Evolutionary conservation across 2,329 filamentous ascomycete genomes (phyloP), one percentile per base, ranked within the genome.

Genomic region (Acrocalymma vagum): DNA sequence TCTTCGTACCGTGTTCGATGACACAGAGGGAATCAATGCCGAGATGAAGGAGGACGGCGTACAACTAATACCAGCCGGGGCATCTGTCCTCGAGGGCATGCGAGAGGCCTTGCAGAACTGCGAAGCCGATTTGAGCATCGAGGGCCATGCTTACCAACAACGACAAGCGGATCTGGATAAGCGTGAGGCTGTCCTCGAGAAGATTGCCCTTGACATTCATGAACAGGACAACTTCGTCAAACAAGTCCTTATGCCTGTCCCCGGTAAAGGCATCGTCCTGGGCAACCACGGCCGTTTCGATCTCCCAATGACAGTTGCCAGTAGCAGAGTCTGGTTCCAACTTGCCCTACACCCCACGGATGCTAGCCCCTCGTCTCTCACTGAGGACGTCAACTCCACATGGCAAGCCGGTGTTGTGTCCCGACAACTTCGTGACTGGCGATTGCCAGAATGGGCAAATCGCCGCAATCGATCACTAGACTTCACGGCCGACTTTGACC

Each of bases 31-130:
- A 35, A 96, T 99, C 73, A 97, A 97, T 58, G 81, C 87, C 0
- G 94, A 99, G 74, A 97, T 99, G 92, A 95, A 93, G 62, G 87
- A 93, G 48, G 94, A 99, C 55, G 94, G 94, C 8, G 82, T 99
- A 1, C 81, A 88, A n/a, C 80, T 95, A 2, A 73, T 80, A 1
- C 58, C 86, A 0, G 84, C 84, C 1, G 88, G 88, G n/a, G 87
- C 86, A 42, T 95, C 93, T 0, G 87, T 97, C 8, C 67, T 93
- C 10, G 85, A 88, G 24, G 92, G 96, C 65, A 95, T 96, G 87
- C 84, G 88, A 60, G 85, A 85, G 42, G 90, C 92, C 2, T 82
- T 96, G 5, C 73, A 83, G 1, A 86, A 89, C 32, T 87, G 85
- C 25, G 90, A 85, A 33, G 84, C 86, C 2, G 90, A 96, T 55